Conservation (phyloP, 2,329 filamentous ascomycete species). For the Parastagonospora avenae region DNA sequence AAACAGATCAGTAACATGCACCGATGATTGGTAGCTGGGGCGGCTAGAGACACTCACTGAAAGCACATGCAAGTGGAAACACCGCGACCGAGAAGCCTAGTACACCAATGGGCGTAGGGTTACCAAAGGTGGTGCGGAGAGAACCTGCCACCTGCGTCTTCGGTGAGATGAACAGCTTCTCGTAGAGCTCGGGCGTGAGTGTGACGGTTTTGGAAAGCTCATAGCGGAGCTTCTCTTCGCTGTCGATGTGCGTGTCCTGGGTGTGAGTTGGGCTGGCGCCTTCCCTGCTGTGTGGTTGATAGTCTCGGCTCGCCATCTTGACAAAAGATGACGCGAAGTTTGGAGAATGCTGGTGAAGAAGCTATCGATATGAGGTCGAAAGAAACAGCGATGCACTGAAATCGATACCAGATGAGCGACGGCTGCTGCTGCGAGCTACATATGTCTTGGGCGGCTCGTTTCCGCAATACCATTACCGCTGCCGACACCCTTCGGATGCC, state of each 20-base stretch:
- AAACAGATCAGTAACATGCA: neutral
- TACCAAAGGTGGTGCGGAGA: constrained; percentile 14
- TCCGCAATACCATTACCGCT: too few species aligned
- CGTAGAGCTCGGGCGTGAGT: constrained; percentile 21
- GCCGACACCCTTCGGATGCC: too few species aligned
- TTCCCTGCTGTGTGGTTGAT: too few species aligned
- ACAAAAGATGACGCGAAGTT: neutral
- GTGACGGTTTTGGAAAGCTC: constrained; percentile 18
- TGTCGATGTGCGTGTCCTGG: constrained; percentile 14
- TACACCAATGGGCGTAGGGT: constrained; percentile 20
- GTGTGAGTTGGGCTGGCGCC: neutral
- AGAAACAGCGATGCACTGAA: too few species aligned
- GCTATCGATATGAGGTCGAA: too few species aligned
- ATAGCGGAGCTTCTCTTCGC: constrained; percentile 18
- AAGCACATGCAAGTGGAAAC: constrained; percentile 14
- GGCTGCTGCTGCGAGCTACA: too few species aligned
- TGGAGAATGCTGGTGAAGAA: too few species aligned
- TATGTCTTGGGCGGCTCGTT: too few species aligned
- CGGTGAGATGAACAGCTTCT: constrained; percentile 16
- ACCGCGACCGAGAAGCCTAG: constrained; percentile 19
- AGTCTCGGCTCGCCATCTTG: too few species aligned
- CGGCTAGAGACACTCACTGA: constrained; percentile 11
- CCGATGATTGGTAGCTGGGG: neutral
- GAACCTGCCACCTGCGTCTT: constrained; percentile 12
- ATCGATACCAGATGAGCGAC: too few species aligned